A percentile compares a stretch with the other conserved stretches of the same genome.
Evolutionary conservation across 2,329 filamentous ascomycete genomes (phyloP).

Genomic region (Eutypella sp.): DNA sequence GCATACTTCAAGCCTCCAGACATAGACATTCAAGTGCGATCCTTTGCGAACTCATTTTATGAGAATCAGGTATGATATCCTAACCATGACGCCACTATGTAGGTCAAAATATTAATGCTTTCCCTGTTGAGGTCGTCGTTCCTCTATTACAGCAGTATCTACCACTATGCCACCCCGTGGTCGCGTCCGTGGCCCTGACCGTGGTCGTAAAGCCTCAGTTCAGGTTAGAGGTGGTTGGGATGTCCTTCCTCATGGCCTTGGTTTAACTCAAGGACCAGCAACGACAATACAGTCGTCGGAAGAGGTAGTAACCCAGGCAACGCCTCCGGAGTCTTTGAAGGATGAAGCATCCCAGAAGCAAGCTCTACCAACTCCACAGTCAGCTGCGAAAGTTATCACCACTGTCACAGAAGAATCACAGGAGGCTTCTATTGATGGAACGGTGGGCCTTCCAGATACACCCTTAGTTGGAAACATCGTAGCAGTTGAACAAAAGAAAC

Average conservation of each 20-base stretch:
- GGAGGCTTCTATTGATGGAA: no score
- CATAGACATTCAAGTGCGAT: no score
- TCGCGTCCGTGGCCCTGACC: conserved; percentile 10
- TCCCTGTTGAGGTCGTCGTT: no score
- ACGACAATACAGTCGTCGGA: neutral
- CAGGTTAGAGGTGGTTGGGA: conserved; percentile 15
- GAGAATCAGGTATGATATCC: no score
- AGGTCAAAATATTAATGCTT: no score
- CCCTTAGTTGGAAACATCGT: no score
- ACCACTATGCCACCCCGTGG: conserved; percentile 2
- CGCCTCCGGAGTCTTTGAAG: neutral
- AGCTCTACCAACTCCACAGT: neutral
- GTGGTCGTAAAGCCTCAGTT: conserved; percentile 12
- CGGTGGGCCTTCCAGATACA: no score
- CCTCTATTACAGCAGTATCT: neutral
- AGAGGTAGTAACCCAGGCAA: neutral
- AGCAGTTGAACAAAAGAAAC: no score
- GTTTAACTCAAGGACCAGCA: conserved; percentile 1
- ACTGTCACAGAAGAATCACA: no score
- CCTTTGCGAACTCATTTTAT: no score
- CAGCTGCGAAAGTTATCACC: neutral
- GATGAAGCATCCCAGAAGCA: neutral
- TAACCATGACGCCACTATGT: no score
- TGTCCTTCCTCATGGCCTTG: conserved; percentile 22
- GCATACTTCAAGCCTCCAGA: no score